Percentiles rank a stretch among this genome's conserved stretches.
Conservation (phyloP, 208 protist genomes). For the Sergeia podlipaevii region DNA sequence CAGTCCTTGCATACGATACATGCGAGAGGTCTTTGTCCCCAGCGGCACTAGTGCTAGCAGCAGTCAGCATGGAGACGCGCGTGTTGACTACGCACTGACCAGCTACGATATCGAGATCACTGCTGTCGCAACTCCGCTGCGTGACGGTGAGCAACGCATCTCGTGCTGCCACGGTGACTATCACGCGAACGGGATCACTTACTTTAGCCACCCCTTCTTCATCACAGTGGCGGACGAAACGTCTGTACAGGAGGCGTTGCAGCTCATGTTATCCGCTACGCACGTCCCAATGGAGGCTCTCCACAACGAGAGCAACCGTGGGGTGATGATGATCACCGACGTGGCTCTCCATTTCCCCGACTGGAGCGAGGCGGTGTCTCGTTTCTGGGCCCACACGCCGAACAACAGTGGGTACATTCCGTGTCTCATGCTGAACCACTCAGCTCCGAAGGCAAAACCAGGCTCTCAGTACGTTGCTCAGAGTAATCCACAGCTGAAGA, state of each 20-base stretch:
- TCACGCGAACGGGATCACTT: conserved; percentile 11
- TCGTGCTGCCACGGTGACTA: conserved; percentile 65
- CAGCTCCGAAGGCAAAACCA: conserved; percentile 49
- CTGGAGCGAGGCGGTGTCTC: conserved; percentile 38
- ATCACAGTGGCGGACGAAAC: conserved; percentile 41
- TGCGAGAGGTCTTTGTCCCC: conserved; percentile 41
- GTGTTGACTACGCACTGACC: conserved; percentile 21
- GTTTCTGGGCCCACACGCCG: conserved; percentile 48
- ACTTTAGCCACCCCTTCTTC: conserved; percentile 64
- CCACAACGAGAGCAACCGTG: conserved; percentile 16
- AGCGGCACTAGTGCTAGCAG: conserved; percentile 3
- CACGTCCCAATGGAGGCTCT: conserved; percentile 33
- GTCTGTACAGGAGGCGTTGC: conserved; percentile 40
- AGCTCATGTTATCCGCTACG: conserved; percentile 28
- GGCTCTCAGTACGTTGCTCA: conserved; percentile 67
- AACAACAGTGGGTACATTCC: conserved; percentile 36
- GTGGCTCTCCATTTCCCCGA: conserved; percentile 29
- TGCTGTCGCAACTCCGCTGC: conserved; percentile 34
- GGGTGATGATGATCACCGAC: conserved; percentile 56
- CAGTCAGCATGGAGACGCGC: not conserved
- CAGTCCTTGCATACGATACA: conserved; percentile 27
- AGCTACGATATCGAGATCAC: conserved; percentile 39
- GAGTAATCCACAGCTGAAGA: conserved; percentile 49
- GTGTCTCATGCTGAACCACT: conserved; percentile 62
- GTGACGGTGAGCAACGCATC: conserved; percentile 41